Percentiles rank a stretch among this genome's conserved stretches.
These are phyloP conservation scores for Metarhizium guizhouense DNA, from an alignment of 2,329 filamentous ascomycete genomes.

Conservation along the genomic window DNA sequence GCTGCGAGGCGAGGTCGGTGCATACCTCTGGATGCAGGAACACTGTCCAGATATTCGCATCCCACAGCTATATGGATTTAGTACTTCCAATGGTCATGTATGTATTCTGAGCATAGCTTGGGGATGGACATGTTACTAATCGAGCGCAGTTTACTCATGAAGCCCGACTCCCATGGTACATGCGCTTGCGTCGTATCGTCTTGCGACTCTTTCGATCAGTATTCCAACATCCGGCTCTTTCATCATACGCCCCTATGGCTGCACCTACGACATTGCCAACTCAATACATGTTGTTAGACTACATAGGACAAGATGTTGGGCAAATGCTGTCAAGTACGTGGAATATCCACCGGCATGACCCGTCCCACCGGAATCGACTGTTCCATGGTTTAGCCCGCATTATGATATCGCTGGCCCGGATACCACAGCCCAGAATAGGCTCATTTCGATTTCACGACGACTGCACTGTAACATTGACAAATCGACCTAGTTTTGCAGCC, in stretches of 20 bases:
- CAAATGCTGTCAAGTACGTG: slow-evolving; percentile 20
- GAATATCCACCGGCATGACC: slow-evolving; percentile 8
- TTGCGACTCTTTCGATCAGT: slow-evolving; percentile 1
- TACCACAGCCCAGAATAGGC: slow-evolving; percentile 20
- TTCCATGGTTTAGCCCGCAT: slow-evolving; percentile 19
- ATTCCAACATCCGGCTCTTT: slow-evolving; percentile 4
- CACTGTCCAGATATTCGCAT: slow-evolving; percentile 16
- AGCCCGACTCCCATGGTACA: slow-evolving; percentile 6
- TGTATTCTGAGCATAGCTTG: background rate
- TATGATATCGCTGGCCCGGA: slow-evolving; percentile 19
- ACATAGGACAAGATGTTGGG: slow-evolving; percentile 14
- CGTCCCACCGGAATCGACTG: slow-evolving; percentile 12
- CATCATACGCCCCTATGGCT: slow-evolving; percentile 1
- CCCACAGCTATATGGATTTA: slow-evolving; percentile 16
- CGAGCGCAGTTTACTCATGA: slow-evolving; percentile 9
- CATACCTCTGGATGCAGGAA: slow-evolving; percentile 18
- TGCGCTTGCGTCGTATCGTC: slow-evolving; percentile 3
- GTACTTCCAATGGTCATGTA: slow-evolving; percentile 9
- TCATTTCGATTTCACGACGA: slow-evolving; percentile 20
- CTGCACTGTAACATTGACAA: slow-evolving; percentile 20
- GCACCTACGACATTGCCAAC: slow-evolving; percentile 4
- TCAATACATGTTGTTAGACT: slow-evolving; percentile 18
- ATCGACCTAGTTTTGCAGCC: slow-evolving; percentile 20
- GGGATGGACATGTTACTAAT: slow-evolving; percentile 1
- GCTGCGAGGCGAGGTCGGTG: slow-evolving; percentile 19